Conservation (phyloP, 106 monocot species). For the Vanilla planifolia region DNA sequence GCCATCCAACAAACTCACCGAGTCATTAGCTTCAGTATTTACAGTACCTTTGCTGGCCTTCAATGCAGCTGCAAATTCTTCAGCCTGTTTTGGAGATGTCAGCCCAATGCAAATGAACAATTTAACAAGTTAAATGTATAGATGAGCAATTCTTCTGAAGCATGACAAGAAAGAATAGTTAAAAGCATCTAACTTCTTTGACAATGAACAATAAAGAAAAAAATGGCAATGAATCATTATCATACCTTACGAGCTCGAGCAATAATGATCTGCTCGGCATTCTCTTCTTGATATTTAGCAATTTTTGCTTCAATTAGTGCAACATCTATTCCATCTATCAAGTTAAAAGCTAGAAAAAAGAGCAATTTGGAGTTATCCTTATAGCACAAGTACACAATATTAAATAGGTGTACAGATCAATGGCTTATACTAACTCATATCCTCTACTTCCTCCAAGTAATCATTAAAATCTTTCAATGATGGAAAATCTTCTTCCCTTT, state of each 20-base stretch:
- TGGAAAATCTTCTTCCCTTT: constrained; percentile 82
- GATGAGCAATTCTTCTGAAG: neutral
- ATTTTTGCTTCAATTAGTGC: constrained; percentile 82
- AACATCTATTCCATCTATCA: constrained; percentile 82
- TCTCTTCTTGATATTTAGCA: constrained; percentile 75
- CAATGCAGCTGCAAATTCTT: constrained; percentile 80
- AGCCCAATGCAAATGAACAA: neutral
- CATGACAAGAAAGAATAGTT: neutral
- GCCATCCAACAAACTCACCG: constrained; percentile 42
- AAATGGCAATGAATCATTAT: neutral
- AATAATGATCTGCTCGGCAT: constrained; percentile 86
- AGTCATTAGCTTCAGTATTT: constrained; percentile 33
- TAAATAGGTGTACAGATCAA: neutral
- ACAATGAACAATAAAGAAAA: neutral
- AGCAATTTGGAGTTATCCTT: neutral
- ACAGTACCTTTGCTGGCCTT: constrained; percentile 52
- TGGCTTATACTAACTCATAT: constrained; percentile 70
- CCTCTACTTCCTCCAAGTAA: constrained; percentile 96
- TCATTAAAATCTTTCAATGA: constrained; percentile 86
- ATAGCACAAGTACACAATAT: neutral
- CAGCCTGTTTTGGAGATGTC: constrained; percentile 43
- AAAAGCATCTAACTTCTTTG: neutral
- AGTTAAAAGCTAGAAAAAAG: constrained; percentile 50
- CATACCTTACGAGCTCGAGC: constrained; percentile 78
- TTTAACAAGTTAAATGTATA: neutral